Conservation (phyloP, 2,329 filamentous ascomycete species). For the Ploettnerulaceae sp. region DNA sequence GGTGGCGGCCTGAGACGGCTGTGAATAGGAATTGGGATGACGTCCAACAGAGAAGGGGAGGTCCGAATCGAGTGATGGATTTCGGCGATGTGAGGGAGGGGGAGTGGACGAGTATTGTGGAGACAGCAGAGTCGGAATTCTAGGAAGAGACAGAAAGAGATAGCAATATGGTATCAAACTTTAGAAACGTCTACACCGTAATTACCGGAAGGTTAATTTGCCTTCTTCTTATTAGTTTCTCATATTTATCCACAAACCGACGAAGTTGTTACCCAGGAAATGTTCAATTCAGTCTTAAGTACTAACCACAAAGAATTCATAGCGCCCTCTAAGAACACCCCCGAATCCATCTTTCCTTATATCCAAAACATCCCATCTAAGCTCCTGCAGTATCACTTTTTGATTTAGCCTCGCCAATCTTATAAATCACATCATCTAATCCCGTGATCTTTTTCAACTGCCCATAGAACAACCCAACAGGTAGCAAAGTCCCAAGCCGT, state of each 20-base stretch:
- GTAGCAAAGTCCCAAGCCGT: constrained; percentile 16
- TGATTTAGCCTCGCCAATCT: background rate
- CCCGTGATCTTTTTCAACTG: constrained; percentile 25
- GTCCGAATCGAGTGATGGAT: constrained; percentile 44
- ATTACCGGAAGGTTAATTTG: too few relatives aligned
- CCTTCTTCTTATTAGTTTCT: too few relatives aligned
- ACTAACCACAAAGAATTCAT: too few relatives aligned
- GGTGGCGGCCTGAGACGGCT: constrained; percentile 49
- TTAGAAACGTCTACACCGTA: too few relatives aligned
- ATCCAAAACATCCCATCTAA: too few relatives aligned
- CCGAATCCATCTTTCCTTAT: too few relatives aligned
- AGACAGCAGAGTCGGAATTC: background rate
- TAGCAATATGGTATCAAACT: too few relatives aligned
- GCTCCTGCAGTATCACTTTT: too few relatives aligned
- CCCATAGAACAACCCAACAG: constrained; percentile 12
- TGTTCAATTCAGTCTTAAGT: too few relatives aligned
- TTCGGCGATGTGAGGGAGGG: constrained; percentile 40
- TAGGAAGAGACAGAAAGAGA: background rate
- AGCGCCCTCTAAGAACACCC: too few relatives aligned
- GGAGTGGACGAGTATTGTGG: constrained; percentile 39
- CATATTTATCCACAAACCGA: too few relatives aligned
- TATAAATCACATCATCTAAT: constrained; percentile 10
- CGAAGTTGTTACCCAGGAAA: too few relatives aligned
- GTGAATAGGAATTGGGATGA: constrained; percentile 42
- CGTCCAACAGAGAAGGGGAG: constrained; percentile 45